Evolutionary conservation across 345 rosid species (phyloP), one percentile per base, ranked within the genome.

Genomic region (Litchi chinensis): DNA sequence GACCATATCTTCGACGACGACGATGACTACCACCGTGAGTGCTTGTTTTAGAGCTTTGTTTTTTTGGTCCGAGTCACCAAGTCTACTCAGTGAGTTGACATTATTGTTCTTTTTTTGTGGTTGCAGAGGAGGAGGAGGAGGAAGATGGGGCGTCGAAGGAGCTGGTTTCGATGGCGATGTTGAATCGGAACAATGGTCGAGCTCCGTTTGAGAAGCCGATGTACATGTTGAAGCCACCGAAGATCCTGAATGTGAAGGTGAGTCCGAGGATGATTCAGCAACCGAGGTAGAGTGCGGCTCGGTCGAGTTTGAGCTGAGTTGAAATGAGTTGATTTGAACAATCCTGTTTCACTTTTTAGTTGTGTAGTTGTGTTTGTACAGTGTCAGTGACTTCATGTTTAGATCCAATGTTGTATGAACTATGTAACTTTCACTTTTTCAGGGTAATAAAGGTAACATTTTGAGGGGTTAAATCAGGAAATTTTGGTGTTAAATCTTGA

Each of bases 201-300:
- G 78, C 22, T 10, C 62, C 26, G 54, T 77, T 75, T 32, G 82
- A 72, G 76, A 77, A 81, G 52, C 89, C 86, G 22, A 87, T 82
- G 82, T 77, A 54, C 46, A 24, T 19, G 10, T 90, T 86, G 83
- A 91, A 89, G 77, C 87, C 79, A 1, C 88, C 90, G 37, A 91
- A 86, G 90, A 82, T 89, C 62, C 87, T 89, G 84, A 86, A 28
- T 59, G 77, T 77, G 83, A 91, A 77, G 79, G 46, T 91, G 89
- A 85, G 86, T 85, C 95, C 95, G 12, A 81, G 90, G 83, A 79
- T 46, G 82, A 91, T 91, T 83, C 91, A 91, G 80, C 95, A 91
- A 78, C 95, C 93, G 24, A 71, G 89, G 82, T 87, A 85, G 86
- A 28, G 79, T 9, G 16, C 1, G 69, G 65, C 32, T 54, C 66